Evolutionary conservation across 306 rosid genomes (phyloP), one percentile per base, ranked within the genome.

Genomic region (Rosa lucieae): DNA sequence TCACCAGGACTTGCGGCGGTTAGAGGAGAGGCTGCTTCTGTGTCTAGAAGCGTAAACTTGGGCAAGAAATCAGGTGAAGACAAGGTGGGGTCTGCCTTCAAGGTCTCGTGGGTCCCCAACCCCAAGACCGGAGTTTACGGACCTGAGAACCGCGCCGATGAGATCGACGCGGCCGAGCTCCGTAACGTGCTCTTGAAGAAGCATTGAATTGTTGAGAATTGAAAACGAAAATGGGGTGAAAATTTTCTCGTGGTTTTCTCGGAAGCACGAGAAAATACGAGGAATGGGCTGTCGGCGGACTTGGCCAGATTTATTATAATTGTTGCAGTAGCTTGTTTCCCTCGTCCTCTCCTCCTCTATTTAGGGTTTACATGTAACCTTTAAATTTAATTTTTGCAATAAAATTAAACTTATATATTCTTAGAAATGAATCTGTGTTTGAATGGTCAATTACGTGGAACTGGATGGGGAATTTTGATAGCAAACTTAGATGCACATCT

Each of bases 81-180:
- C 39, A 73, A 51, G 10, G 80, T 14, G 0, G 75, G 37, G 8
- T 46, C 80, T 3, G 0, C 82, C 29, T 84, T 81, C 77, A 93
- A 91, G 84, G 97, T 86, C 11, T 79, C 95, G 39, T 94, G 99
- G 99, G 89, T 92, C 13, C 99, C 99, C 2, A 93, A 92, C 56
- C 99, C 99, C 4, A 89, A 86, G 12, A 94, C 99, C 20, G 99
- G 99, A 6, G 86, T 86, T 81, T 94, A 94, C 80, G 85, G 80
- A 6, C 99, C 97, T 0, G 99, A 89, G 81, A 94, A 89, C n/a
- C 78, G 75, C 35, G 62, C 23, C 39, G 77, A 83, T 21, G 95
- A 94, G 73, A 81, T 87, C 52, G 99, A 94, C 75, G 95, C 79
- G 6, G 97, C 95, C 4, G 97, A 94, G 72, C 87, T 94, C 4